Conservation (phyloP, 2,329 filamentous ascomycete genomes). For the Clarireedia monteithiana region DNA sequence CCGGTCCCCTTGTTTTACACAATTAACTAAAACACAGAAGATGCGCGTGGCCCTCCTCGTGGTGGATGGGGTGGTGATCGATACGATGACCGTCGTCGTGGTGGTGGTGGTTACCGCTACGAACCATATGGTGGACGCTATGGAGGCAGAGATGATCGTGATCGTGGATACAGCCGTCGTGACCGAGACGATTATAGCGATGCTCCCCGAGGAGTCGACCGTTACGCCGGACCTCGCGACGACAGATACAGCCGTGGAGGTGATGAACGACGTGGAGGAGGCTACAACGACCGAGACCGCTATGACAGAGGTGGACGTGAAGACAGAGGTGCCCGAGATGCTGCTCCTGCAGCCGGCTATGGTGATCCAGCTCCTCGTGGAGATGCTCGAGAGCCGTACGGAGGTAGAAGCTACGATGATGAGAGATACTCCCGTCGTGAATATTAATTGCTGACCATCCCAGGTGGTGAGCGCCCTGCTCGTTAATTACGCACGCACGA, state of each 20-base stretch:
- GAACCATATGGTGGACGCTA: conserved; percentile 21
- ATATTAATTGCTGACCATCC: conserved; percentile 30
- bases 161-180: conserved; percentile 34
- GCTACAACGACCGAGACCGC: conserved; percentile 37
- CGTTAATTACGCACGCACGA: conserved; percentile 31
- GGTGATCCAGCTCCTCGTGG: conserved; percentile 36
- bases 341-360: conserved; percentile 33
- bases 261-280: conserved; percentile 40
- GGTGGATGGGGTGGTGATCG: conserved; percentile 33
- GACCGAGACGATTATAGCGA: conserved; percentile 30
- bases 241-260: conserved; percentile 24
- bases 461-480: conserved; percentile 32
- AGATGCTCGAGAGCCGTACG: conserved; percentile 37
- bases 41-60: conserved; percentile 41
- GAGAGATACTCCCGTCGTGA: conserved; percentile 28
- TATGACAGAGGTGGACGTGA: conserved; percentile 41
- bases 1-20: conserved; percentile 31
- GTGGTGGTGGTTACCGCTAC: conserved; percentile 21
- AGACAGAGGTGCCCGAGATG: conserved; percentile 37
- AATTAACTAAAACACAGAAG: conserved; percentile 35
- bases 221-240: conserved; percentile 20
- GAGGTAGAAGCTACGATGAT: conserved; percentile 33
- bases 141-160: conserved; percentile 37
- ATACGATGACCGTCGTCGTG: conserved; percentile 38
- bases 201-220: conserved; percentile 31